Conservation (phyloP, 1,284 basidiomycete species). For the Lentinula novae-zelandiae region DNA sequence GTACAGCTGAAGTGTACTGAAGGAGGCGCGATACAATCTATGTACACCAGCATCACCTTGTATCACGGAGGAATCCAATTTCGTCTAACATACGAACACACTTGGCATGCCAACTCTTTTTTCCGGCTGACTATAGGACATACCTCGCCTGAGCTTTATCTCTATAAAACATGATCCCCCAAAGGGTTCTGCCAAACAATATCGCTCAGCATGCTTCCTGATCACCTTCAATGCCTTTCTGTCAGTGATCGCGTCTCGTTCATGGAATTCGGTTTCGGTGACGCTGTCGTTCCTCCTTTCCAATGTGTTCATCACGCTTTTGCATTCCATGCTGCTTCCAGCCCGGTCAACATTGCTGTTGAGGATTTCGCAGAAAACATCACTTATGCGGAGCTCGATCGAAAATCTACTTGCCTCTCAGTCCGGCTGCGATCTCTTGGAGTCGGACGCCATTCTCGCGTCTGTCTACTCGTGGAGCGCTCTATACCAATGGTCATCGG, state of each 20-base stretch:
- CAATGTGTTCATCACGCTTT: constrained; percentile 56
- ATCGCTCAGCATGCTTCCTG: neutral
- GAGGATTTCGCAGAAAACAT: constrained; percentile 45
- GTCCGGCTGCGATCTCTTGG: constrained; percentile 38
- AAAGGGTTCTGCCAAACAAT: neutral
- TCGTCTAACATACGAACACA: neutral
- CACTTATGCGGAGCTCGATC: constrained; percentile 48
- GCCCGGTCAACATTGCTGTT: constrained; percentile 44
- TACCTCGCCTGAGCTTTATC: neutral
- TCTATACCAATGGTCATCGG: constrained; percentile 53
- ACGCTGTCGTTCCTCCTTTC: constrained; percentile 34
- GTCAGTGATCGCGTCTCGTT: constrained; percentile 40
- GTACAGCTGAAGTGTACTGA: neutral
- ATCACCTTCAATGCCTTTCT: constrained; percentile 25
- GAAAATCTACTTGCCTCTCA: constrained; percentile 45
- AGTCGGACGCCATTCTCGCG: constrained; percentile 44
- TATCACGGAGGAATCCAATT: neutral
- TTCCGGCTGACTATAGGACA: neutral
- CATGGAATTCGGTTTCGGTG: constrained; percentile 42
- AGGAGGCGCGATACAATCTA: neutral
- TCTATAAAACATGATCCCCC: neutral
- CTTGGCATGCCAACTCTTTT: neutral
- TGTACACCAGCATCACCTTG: neutral
- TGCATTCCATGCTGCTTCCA: constrained; percentile 36
- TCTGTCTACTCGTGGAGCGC: constrained; percentile 51